Evolutionary conservation across 495 filamentous ascomycete species (phyloP), one percentile per base, ranked within the genome.

Genomic region (Penicillium parvum): DNA sequence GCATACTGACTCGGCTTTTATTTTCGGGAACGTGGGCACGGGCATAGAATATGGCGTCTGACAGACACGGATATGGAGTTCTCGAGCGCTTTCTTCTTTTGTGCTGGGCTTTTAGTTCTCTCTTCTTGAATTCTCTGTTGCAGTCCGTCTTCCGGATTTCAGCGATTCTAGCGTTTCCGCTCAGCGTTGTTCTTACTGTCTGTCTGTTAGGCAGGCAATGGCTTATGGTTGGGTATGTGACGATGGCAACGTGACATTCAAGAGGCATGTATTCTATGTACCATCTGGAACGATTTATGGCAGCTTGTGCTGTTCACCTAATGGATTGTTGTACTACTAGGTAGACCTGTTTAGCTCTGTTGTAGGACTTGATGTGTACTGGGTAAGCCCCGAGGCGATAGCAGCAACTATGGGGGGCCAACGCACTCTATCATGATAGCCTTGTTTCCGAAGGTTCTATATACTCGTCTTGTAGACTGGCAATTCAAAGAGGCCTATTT

Each of bases 31-130:
- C 43, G 47, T 57, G 45, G 48, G 29, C 45, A 39, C 45, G 57
- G 56, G 62, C 50, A 68, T 70, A 70, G 66, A 68, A 47, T 57
- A 63, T 47, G 64, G 66, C 64, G 63, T 58, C 52, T 55, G 29
- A 53, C 40, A 63, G 55, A 64, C 51, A 54, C 34, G 56, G 63
- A 53, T 43, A 37, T 37, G 59, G 57, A 60, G 61, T 69, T 66
- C n/a, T n/a, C n/a, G n/a, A n/a, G n/a, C n/a, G n/a, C n/a, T n/a
- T n/a, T n/a, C n/a, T 51, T 36, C 26, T 38, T 41, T 29, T 40
- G 35, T 22, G 10, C 37, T 20, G 47, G 35, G 29, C 47, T 45
- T 37, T 32, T 42, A 44, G 17, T 35, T 48, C 21, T 38, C 37
- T 41, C 14, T 51, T 37, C 37, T 40, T 45, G n/a, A n/a, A n/a